Base-by-base conservation (phyloP, 495 filamentous ascomycete genomes). In the Thozetella sp. region DNA sequence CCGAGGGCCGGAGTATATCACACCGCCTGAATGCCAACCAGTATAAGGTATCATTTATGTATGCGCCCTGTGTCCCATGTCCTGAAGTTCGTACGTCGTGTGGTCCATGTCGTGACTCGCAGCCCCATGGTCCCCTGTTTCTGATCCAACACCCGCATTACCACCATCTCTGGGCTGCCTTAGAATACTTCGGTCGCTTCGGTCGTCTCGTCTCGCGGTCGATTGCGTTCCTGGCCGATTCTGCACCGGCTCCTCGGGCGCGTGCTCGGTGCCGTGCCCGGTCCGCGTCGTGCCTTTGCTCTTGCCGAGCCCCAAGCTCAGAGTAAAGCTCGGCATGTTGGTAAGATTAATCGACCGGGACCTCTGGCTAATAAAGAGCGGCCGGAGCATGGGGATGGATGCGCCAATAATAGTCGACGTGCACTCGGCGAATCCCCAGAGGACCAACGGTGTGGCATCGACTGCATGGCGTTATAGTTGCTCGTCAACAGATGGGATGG, bases 261-360 rank as follows among this genome's bases (percentile, higher is more conserved):
- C 20, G n/a, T 48, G 11, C 43, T 48, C 43, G 11, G 10, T 3
- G 43, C 20, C 43, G n/a, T 37, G 6, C 30, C 15, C 30, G 6
- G 43, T 20, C n/a, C 43, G 6, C 43, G 43, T 48, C 43, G 43
- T 79, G 67, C 68, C 77, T 3, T 63, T 80, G 40, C 71, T 69
- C 43, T 71, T 68, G 54, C 72, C 51, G 22, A 72, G 56, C 54
- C 77, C 61, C 25, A 78, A 63, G 66, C 75, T 69, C 53, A 81
- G 86, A 72, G 66, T 65, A 52, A 63, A 81, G 69, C 3, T 13
- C n/a, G 43, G 43, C 10, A 48, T 10, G n/a, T 48, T n/a, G 12
- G 4, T 10, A 48, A 19, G 9, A 13, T n/a, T 10, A 10, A 3
- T 20, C 43, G n/a, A 9, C 3, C 43, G 43, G n/a, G n/a, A n/a